Evolutionary conservation across 306 rosid species (phyloP), one percentile per base, ranked within the genome.

Genomic region (Casuarina cunninghamiana): DNA sequence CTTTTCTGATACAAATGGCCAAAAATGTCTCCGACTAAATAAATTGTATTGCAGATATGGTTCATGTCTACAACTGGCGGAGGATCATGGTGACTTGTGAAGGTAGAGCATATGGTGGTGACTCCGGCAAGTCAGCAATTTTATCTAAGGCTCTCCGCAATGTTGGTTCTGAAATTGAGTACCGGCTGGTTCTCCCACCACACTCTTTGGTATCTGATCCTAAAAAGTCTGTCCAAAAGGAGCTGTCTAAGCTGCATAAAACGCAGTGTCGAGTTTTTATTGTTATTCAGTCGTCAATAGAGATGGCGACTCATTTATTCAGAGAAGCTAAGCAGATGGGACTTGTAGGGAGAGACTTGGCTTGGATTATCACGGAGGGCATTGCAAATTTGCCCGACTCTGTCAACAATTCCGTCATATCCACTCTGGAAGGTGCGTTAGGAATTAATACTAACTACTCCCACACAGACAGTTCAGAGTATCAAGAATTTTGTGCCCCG

Each of bases 311-410:
- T 10, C 84, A 83, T 82, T 73, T 91, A 79, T 89, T 89, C 44
- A 77, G 79, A 67, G 90, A 82, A 78, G 93, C 90, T 55, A 84
- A 82, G 70, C 80, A 79, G 62, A 17, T 84, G 69, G 90, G 85
- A 82, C 80, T 88, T 32, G 68, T 86, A 60, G 82, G 65, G 48
- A 85, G 69, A 46, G 90, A 79, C 0, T 83, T 91, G 10, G 88
- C 75, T 70, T 92, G 95, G 97, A 90, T 90, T 60, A 45, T 90
- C 48, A 74, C 93, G 45, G 96, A 88, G 79, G 76, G 87, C 49
- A 71, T 83, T 53, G 79, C 89, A 5, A 85, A 86, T 84, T 66
- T 78, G 69, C 72, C 89, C 17, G 88, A 84, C 79, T 82, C 80
- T 39, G 72, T 82, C 62, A 83, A 87, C 67, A 77, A 79, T 78